Percentiles rank a stretch among this genome's conserved stretches.
Conservation (phyloP, 106 monocot species). For the Vanilla planifolia region DNA sequence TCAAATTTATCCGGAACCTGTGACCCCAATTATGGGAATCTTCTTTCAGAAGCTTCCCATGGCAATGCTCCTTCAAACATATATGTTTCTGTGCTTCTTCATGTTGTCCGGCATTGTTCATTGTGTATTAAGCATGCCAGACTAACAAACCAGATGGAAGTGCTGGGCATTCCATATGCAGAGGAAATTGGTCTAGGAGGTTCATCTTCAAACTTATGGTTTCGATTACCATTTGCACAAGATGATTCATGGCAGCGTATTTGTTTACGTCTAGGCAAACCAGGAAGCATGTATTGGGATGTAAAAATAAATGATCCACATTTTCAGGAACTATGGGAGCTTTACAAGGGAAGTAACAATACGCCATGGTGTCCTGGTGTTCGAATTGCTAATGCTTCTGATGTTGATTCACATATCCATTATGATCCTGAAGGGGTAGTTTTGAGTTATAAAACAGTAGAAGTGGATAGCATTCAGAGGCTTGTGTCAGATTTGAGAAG, state of each 20-base stretch:
- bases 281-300: slow-evolving; percentile 95
- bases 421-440: slow-evolving; percentile 83
- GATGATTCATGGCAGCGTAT: slow-evolving; percentile 82
- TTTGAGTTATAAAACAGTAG: slow-evolving; percentile 68
- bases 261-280: slow-evolving; percentile 85
- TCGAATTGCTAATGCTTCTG: slow-evolving; percentile 90
- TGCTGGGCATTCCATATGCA: slow-evolving; percentile 86
- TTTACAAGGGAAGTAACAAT: slow-evolving; percentile 55
- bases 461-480: slow-evolving; percentile 71
- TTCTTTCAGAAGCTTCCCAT: slow-evolving; percentile 59
- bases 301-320: slow-evolving; percentile 85
- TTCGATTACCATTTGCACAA: slow-evolving; percentile 71
- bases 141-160: slow-evolving; percentile 95
- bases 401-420: slow-evolving; percentile 86
- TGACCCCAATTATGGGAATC: slow-evolving; percentile 41
- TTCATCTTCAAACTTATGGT: slow-evolving; percentile 84
- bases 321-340: slow-evolving; percentile 89
- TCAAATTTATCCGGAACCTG: slow-evolving; percentile 16
- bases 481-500: slow-evolving; percentile 84
- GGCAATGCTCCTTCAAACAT: slow-evolving; percentile 49
- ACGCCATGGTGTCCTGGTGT: slow-evolving; percentile 77
- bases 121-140: slow-evolving; percentile 92
- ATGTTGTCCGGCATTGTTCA: slow-evolving; percentile 87
- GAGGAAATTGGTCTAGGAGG: slow-evolving; percentile 73
- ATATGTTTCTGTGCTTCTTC: slow-evolving; percentile 68